Conservation (phyloP, 75 land plant genomes). For the Pinus tabuliformis region DNA sequence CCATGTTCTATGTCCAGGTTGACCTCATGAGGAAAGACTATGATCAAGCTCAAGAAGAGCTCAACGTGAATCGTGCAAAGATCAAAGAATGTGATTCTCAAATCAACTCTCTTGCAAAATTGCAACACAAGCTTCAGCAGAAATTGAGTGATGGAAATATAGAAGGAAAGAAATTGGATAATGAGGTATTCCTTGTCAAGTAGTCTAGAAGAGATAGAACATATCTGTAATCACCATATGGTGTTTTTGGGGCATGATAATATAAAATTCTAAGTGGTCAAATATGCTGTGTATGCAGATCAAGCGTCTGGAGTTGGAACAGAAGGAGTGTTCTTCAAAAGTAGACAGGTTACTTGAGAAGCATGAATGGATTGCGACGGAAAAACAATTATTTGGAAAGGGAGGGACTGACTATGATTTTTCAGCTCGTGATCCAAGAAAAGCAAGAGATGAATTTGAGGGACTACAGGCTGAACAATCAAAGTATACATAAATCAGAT, state of each 20-base stretch:
- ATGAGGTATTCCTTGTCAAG: conserved; percentile 69
- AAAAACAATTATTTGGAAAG: conserved; percentile 92
- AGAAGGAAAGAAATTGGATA: conserved; percentile 88
- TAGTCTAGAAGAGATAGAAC: background rate
- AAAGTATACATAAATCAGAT: conserved; percentile 27
- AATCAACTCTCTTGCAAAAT: conserved; percentile 63
- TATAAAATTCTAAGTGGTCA: background rate
- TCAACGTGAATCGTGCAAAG: conserved; percentile 61
- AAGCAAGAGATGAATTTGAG: conserved; percentile 75
- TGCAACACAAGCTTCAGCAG: conserved; percentile 72
- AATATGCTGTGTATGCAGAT: conserved; percentile 34
- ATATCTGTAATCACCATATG: background rate
- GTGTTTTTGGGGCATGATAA: background rate
- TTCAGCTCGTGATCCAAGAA: conserved; percentile 56
- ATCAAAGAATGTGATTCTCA: conserved; percentile 89
- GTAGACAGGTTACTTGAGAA: conserved; percentile 82
- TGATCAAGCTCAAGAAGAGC: conserved; percentile 65
- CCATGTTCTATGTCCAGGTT: conserved; percentile 38
- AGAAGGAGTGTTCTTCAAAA: conserved; percentile 64
- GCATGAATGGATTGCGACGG: conserved; percentile 91
- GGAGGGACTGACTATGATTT: conserved; percentile 97
- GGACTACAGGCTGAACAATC: conserved; percentile 74
- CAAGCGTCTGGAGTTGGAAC: conserved; percentile 84
- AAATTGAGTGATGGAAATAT: conserved; percentile 68
- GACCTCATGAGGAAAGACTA: conserved; percentile 44